Conservation (phyloP, 352 stramenopile species). For the Phytophthora multivora region DNA sequence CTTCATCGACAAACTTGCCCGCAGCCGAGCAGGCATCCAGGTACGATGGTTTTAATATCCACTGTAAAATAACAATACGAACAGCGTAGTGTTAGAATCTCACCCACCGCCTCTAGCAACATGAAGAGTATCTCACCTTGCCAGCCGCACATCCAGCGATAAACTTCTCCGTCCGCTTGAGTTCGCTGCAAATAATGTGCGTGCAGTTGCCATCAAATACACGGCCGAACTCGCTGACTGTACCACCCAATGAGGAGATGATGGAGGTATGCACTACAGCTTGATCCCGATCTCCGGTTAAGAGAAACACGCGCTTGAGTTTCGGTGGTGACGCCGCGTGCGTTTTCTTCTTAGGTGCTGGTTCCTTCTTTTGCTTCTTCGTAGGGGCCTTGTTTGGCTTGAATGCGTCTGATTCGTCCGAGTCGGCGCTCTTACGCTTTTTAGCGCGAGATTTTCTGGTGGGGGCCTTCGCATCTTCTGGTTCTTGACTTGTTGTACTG, state of each 20-base stretch:
- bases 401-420: constrained; percentile 11
- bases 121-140: constrained; percentile 51
- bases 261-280: constrained; percentile 77
- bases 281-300: constrained; percentile 80
- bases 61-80: constrained; percentile 42
- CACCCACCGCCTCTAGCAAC: not conserved
- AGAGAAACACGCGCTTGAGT: constrained; percentile 56
- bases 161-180: constrained; percentile 90
- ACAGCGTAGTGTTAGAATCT: constrained; percentile 9
- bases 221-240: constrained; percentile 65
- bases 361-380: constrained; percentile 44
- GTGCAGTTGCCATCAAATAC: constrained; percentile 76
- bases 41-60: constrained; percentile 88
- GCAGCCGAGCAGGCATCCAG: constrained; percentile 64
- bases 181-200: constrained; percentile 87
- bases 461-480: constrained; percentile 19
- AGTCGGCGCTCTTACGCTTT: constrained; percentile 32
- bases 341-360: constrained; percentile 7
- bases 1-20: constrained; percentile 76
- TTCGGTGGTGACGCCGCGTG: constrained; percentile 11
- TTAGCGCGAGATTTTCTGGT: constrained; percentile 28
- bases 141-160: constrained; percentile 78
- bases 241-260: constrained; percentile 64
- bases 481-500: constrained; percentile 6
- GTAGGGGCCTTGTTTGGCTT: constrained; percentile 18